Evolutionary conservation across 495 filamentous ascomycete species (phyloP).

Genomic region (Pyrenopolyporus hunteri): DNA sequence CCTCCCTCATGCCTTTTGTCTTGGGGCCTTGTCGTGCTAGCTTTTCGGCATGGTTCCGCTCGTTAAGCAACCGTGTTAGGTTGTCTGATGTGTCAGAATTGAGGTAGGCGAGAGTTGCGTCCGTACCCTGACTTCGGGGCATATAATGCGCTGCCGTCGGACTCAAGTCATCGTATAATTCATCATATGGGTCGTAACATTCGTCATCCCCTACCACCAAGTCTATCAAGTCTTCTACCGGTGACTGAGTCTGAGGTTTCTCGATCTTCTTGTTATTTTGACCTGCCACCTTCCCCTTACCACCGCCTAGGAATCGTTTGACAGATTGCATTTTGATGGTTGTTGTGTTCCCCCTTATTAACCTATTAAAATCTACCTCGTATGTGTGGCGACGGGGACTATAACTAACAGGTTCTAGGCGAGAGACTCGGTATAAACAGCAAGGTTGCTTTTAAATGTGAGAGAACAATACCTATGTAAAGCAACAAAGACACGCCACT

Average conservation of each 20-base stretch:
- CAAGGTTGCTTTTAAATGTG: not conserved
- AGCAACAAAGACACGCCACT: not conserved
- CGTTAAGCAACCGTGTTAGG: constrained; percentile 10
- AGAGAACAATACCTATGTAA: not conserved
- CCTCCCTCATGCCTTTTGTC: constrained; percentile 29
- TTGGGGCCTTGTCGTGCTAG: constrained; percentile 9
- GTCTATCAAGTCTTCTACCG: no score
- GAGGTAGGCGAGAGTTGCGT: constrained; percentile 22
- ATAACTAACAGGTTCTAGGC: no score
- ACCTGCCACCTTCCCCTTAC: not conserved
- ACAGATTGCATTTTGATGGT: constrained; percentile 10
- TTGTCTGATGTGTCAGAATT: constrained; percentile 9
- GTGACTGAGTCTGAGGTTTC: not conserved
- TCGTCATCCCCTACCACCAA: not conserved
- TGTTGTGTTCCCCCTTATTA: not conserved
- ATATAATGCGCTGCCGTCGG: constrained; percentile 9
- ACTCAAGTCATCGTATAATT: no score
- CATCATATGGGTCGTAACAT: not conserved
- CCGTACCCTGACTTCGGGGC: constrained; percentile 13
- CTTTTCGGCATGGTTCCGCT: constrained; percentile 17
- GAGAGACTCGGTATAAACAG: not conserved
- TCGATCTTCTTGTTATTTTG: not conserved
- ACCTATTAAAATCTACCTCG: no score
- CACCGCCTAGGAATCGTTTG: constrained; percentile 1
- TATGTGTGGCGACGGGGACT: no score